Percentiles rank a stretch among this genome's conserved stretches.
These are phyloP conservation scores for Phytophthora sojae DNA, from an alignment of 352 stramenopile species.

Conservation along the genomic window DNA sequence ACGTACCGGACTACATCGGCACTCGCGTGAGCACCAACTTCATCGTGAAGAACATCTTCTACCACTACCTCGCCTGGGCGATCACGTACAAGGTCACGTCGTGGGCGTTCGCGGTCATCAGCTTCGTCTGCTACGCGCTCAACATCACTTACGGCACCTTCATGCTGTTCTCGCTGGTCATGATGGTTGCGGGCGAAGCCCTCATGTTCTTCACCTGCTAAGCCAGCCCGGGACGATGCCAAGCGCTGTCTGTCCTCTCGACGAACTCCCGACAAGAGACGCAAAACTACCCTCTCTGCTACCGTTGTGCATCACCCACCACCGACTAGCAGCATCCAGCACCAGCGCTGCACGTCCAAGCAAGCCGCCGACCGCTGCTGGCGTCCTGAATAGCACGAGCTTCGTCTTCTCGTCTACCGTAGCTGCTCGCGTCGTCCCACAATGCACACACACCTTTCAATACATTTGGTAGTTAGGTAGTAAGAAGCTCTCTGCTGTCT, in stretches of 20 bases:
- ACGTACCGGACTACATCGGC: constrained; percentile 76
- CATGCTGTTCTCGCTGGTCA: constrained; percentile 58
- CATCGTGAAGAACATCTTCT: constrained; percentile 69
- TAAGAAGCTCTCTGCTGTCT: constrained; percentile 5
- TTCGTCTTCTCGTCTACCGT: background rate
- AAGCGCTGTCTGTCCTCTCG: constrained; percentile 6
- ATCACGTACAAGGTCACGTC: constrained; percentile 71
- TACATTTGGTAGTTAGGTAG: constrained; percentile 37
- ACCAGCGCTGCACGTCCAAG: constrained; percentile 1
- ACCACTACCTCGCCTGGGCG: constrained; percentile 75
- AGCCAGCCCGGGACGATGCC: constrained; percentile 20
- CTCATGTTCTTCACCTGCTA: constrained; percentile 88
- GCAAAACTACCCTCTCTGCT: background rate
- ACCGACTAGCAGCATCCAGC: background rate
- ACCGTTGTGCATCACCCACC: constrained; percentile 31
- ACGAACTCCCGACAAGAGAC: background rate
- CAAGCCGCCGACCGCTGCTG: background rate
- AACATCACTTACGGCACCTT: constrained; percentile 76
- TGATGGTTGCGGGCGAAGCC: constrained; percentile 59
- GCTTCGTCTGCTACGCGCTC: constrained; percentile 48
- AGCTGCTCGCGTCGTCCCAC: constrained; percentile 7
- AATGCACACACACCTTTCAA: constrained; percentile 32
- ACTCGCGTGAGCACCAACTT: constrained; percentile 56
- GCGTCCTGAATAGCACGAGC: background rate
- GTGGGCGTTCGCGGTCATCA: constrained; percentile 51